A percentile compares a stretch with the other conserved stretches of the same genome.
Evolutionary conservation across 306 rosid species (phyloP).

Genomic region (Casuarina glauca): DNA sequence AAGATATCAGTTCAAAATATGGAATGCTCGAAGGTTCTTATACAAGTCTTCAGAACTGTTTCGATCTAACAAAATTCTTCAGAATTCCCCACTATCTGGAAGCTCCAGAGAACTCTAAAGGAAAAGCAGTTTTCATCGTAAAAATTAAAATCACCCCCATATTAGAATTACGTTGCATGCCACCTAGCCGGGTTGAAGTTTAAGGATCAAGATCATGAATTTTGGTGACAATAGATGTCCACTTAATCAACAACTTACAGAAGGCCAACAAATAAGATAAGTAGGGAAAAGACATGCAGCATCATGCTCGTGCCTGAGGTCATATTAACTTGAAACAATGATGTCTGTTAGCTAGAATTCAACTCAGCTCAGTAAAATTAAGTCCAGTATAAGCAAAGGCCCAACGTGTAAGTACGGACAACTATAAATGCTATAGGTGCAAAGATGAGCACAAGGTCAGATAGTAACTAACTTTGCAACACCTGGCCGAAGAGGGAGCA

Average conservation of each 20-base stretch:
- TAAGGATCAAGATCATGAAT: slow-evolving; percentile 1
- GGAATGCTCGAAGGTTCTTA: background rate
- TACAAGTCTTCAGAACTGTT: background rate
- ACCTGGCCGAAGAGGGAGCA: slow-evolving; percentile 95
- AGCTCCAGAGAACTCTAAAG: background rate
- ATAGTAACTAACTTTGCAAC: slow-evolving; percentile 85
- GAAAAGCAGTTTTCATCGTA: background rate
- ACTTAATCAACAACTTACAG: background rate
- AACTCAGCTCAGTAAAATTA: background rate
- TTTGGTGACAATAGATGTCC: background rate
- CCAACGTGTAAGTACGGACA: background rate
- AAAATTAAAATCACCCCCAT: background rate
- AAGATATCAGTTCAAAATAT: background rate
- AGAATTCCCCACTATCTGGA: background rate
- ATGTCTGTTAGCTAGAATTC: background rate
- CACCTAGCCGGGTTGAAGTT: background rate
- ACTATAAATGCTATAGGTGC: background rate
- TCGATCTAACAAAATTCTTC: background rate
- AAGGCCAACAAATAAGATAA: slow-evolving; percentile 3
- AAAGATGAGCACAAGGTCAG: slow-evolving; percentile 32
- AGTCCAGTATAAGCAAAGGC: slow-evolving; percentile 8
- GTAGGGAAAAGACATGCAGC: background rate
- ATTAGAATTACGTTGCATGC: background rate
- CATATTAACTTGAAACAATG: background rate
- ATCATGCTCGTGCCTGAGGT: background rate